phyloP scores from a whole-genome alignment of 2,329 filamentous ascomycete species.

The Pezicula carpinea region DNA sequence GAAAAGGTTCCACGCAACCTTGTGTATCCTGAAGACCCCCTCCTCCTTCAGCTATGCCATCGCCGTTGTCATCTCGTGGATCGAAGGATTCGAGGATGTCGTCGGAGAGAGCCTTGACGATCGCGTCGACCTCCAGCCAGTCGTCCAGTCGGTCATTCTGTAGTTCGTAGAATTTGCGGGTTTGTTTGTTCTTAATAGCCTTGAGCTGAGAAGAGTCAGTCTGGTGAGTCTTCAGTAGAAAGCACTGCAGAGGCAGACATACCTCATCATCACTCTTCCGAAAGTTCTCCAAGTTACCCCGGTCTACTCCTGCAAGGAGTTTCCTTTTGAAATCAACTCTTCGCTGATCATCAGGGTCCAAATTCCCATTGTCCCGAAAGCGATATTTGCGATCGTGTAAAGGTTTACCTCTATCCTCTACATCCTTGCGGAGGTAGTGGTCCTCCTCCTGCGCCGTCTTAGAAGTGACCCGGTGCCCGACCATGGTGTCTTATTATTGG shows the following conservation, averaged over 20 bases:
- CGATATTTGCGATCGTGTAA: slow-evolving; percentile 16
- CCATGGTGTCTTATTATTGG: too few relatives aligned
- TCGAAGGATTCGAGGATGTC: slow-evolving; percentile 57
- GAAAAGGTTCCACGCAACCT: slow-evolving; percentile 47
- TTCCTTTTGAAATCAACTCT: slow-evolving; percentile 19
- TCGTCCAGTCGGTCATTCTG: slow-evolving; percentile 52
- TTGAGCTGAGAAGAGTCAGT: slow-evolving; percentile 35
- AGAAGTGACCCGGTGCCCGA: too few relatives aligned
- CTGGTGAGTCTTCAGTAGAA: not conserved
- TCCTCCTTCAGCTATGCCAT: slow-evolving; percentile 48
- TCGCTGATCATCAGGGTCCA: slow-evolving; percentile 19
- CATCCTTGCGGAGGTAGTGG: not conserved
- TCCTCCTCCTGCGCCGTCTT: too few relatives aligned
- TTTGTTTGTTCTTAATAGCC: slow-evolving; percentile 44
- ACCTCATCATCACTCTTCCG: slow-evolving; percentile 18
- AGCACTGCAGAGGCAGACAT: not conserved
- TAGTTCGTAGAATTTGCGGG: slow-evolving; percentile 48
- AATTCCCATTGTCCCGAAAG: slow-evolving; percentile 13
- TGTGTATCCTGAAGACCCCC: slow-evolving; percentile 43
- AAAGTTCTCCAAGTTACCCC: slow-evolving; percentile 11
- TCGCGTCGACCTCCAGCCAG: slow-evolving; percentile 54
- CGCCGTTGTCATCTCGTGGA: slow-evolving; percentile 48
- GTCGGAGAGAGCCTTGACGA: slow-evolving; percentile 51
- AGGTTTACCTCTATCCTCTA: slow-evolving; percentile 5
- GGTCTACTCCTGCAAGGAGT: slow-evolving; percentile 14